Percentiles rank a stretch among this genome's conserved stretches.
These are phyloP conservation scores for Moesziomyces aphidis DNA, from an alignment of 1,284 basidiomycete species.

Conservation along the genomic window DNA sequence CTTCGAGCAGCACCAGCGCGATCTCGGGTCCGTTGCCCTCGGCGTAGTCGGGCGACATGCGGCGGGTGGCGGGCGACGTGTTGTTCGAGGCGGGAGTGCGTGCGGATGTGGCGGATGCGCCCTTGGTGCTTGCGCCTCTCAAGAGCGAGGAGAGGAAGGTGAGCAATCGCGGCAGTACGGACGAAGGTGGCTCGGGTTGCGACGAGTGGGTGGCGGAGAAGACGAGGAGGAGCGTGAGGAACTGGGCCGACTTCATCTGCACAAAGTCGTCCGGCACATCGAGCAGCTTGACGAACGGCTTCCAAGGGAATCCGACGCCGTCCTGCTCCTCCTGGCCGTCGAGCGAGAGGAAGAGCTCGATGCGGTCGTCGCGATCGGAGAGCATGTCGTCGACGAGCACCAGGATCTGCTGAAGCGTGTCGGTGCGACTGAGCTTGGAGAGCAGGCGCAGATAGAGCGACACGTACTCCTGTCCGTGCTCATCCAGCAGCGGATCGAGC, in stretches of 20 bases:
- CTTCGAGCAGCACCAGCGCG: constrained; percentile 88
- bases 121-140: constrained; percentile 35
- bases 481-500: constrained; percentile 76
- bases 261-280: constrained; percentile 92
- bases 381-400: constrained; percentile 92
- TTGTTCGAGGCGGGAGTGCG: constrained; percentile 2
- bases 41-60: constrained; percentile 53
- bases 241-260: constrained; percentile 87
- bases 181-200: constrained; percentile 32
- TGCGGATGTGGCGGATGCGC: constrained; percentile 4
- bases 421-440: constrained; percentile 89
- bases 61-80: constrained; percentile 28
- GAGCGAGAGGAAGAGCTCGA: constrained; percentile 64
- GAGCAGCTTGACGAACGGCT: constrained; percentile 82
- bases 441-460: constrained; percentile 89
- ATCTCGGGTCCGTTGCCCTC: constrained; percentile 81
- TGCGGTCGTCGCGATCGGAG: constrained; percentile 71
- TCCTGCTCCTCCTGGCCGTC: constrained; percentile 46
- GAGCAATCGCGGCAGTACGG: constrained; percentile 41
- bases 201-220: constrained; percentile 41
- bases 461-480: constrained; percentile 74
- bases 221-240: constrained; percentile 83
- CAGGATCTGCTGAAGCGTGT: constrained; percentile 93
- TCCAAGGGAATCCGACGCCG: constrained; percentile 82
- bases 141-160: constrained; percentile 46